phyloP scores from a whole-genome alignment of 495 filamentous ascomycete species.

The Clohesyomyces aquaticus region DNA sequence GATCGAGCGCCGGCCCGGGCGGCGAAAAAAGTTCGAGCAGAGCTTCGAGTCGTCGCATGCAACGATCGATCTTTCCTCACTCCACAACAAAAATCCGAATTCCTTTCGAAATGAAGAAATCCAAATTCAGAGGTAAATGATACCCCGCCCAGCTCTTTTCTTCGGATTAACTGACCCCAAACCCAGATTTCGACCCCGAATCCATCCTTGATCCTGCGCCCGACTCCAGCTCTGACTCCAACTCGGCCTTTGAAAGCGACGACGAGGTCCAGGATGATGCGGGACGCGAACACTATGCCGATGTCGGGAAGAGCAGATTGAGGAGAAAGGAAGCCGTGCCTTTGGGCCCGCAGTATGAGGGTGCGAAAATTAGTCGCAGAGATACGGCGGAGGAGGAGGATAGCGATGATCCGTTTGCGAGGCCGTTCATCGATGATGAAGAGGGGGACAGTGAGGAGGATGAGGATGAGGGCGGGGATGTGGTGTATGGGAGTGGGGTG shows the following conservation, averaged over 20 bases:
- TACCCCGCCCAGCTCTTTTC: neutral
- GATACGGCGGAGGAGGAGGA: slow-evolving; percentile 58
- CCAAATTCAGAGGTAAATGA: slow-evolving; percentile 39
- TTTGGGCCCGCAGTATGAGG: slow-evolving; percentile 81
- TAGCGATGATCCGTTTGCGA: slow-evolving; percentile 52
- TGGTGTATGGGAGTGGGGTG: neutral
- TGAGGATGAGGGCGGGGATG: slow-evolving; percentile 8
- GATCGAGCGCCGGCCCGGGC: neutral
- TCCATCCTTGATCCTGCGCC: slow-evolving; percentile 57
- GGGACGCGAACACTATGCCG: slow-evolving; percentile 80
- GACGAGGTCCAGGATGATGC: slow-evolving; percentile 61
- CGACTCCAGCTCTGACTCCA: slow-evolving; percentile 53
- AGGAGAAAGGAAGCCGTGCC: slow-evolving; percentile 67
- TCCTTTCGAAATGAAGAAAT: slow-evolving; percentile 35
- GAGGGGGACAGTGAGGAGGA: slow-evolving; percentile 51
- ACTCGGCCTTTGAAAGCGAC: slow-evolving; percentile 41
- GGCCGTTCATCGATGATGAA: slow-evolving; percentile 40
- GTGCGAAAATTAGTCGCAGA: slow-evolving; percentile 76
- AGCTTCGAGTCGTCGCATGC: no score
- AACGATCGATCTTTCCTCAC: neutral
- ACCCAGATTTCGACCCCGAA: slow-evolving; percentile 86
- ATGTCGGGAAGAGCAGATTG: slow-evolving; percentile 83
- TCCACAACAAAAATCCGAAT: neutral
- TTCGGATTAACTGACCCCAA: neutral
- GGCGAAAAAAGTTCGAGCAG: neutral